Percentiles rank a stretch among this genome's conserved stretches.
Conservation (phyloP, 441 rosid species). For the Croton laevigatus region DNA sequence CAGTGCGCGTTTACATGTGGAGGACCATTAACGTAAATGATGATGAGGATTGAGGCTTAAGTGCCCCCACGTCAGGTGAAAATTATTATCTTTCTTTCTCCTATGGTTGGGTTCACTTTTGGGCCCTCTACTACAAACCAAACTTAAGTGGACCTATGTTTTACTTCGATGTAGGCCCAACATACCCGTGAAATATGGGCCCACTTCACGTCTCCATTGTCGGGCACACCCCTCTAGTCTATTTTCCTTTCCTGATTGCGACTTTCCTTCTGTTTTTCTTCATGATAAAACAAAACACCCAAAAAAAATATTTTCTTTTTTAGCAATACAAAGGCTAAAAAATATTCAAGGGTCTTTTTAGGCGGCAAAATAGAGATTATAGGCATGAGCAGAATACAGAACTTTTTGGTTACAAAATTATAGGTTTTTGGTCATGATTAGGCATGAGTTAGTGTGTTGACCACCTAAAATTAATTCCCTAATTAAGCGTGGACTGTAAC, state of each 20-base stretch:
- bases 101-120: constrained; percentile 18
- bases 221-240: constrained; percentile 1
- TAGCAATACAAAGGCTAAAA: background rate
- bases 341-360: constrained; percentile 3
- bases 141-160: constrained; percentile 20
- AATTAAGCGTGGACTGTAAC: background rate
- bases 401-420: background rate
- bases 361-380: background rate
- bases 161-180: constrained; percentile 22
- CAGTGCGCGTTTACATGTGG: constrained; percentile 19
- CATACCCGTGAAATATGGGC: constrained; percentile 19
- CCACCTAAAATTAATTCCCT: background rate
- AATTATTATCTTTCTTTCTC: background rate
- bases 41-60: too few species aligned
- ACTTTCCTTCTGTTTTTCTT: background rate
- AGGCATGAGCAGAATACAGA: too few species aligned
- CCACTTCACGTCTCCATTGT: constrained; percentile 29
- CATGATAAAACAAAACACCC: background rate
- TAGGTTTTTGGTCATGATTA: constrained; percentile 14
- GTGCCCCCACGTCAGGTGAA: constrained; percentile 32
- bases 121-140: constrained; percentile 29
- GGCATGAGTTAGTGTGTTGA: constrained; percentile 10
- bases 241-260: constrained; percentile 1
- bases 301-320: background rate
- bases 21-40: constrained; percentile 4